Evolutionary conservation across 306 rosid genomes (phyloP).

Genomic region (Alnus glutinosa): DNA sequence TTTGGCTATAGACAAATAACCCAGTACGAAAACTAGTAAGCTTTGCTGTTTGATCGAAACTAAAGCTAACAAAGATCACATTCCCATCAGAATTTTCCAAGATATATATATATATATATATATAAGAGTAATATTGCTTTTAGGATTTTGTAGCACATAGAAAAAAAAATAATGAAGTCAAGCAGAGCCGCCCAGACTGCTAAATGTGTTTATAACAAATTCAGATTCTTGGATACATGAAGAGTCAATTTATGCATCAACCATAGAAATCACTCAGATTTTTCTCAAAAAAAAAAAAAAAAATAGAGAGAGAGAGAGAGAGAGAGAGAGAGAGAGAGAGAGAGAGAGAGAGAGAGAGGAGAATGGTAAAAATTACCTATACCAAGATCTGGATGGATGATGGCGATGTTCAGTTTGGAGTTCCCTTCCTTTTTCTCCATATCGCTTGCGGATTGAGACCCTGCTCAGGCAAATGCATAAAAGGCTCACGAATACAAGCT

Average conservation of each 20-base stretch:
- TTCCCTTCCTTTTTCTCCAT: slow-evolving; percentile 6
- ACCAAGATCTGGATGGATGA: slow-evolving; percentile 93
- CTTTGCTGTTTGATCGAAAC: too few relatives aligned
- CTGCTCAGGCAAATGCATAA: neutral
- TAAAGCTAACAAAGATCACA: neutral
- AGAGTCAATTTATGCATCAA: neutral
- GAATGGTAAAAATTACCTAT: slow-evolving; percentile 48
- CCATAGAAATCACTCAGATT: neutral
- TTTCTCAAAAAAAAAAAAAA: neutral
- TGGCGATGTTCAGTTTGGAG: slow-evolving; percentile 51
- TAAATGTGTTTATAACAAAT: neutral
- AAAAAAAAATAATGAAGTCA: neutral
- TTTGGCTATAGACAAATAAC: neutral
- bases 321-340: neutral
- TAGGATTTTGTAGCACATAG: neutral
- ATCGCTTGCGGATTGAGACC: neutral
- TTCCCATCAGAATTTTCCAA: neutral
- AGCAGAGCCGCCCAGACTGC: neutral
- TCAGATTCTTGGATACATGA: neutral
- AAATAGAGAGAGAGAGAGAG: neutral
- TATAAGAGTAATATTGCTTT: neutral
- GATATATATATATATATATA: neutral
- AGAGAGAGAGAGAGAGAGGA: neutral
- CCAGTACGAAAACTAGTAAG: neutral
- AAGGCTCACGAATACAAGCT: neutral